Evolutionary conservation across 2,329 filamentous ascomycete species (phyloP).

Genomic region (Sporothrix sp.): DNA sequence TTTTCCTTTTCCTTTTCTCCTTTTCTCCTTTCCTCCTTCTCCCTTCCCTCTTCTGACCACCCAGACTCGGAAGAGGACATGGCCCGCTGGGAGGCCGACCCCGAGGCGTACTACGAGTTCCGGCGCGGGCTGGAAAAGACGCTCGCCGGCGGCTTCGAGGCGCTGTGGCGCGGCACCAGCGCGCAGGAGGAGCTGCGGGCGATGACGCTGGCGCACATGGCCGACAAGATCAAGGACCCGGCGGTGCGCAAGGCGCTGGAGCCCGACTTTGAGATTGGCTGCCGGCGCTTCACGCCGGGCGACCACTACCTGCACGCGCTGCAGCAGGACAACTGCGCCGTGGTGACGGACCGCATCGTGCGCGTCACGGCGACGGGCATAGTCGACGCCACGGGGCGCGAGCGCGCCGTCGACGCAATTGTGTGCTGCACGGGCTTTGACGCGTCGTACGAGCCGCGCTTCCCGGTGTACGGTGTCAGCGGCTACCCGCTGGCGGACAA

Average conservation of each 20-base stretch:
- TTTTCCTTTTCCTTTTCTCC: no score
- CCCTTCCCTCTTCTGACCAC: no score
- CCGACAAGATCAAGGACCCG: no score
- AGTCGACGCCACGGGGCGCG: slow-evolving; percentile 23
- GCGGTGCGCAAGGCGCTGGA: slow-evolving; percentile 35
- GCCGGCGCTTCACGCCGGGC: slow-evolving; percentile 32
- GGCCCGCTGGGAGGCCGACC: no score
- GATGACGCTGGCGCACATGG: no score
- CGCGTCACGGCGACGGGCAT: slow-evolving; percentile 26
- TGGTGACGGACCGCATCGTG: slow-evolving; percentile 30
- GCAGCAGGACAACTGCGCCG: slow-evolving; percentile 33
- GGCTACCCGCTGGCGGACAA: slow-evolving; percentile 11
- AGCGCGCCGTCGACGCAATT: slow-evolving; percentile 20
- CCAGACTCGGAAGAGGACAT: no score
- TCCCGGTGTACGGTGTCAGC: slow-evolving; percentile 20
- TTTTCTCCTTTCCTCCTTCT: no score
- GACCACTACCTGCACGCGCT: slow-evolving; percentile 33
- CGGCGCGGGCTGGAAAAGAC: not conserved
- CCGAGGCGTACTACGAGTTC: no score
- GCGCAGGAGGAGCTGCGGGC: no score
- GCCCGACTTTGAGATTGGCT: slow-evolving; percentile 34
- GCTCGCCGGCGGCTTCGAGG: no score
- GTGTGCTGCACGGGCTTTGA: slow-evolving; percentile 31
- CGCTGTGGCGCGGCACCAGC: no score
- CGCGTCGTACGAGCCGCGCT: slow-evolving; percentile 21